Conservation (phyloP, 768 basidiomycete genomes). For the Neoboletus brunneissimus region DNA sequence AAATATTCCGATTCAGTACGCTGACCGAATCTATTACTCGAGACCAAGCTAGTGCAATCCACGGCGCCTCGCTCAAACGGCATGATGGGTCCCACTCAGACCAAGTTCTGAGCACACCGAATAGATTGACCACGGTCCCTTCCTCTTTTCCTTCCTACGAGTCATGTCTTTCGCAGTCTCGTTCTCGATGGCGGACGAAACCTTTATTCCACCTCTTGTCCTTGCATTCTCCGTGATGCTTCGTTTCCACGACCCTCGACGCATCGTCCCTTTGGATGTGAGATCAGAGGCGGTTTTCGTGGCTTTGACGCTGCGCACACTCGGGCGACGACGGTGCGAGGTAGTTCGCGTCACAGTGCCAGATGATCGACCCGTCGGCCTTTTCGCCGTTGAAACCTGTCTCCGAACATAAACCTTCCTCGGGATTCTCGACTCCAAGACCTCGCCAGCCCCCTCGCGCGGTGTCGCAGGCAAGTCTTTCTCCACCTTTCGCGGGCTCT, state of each 20-base stretch:
- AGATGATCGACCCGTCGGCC: not conserved
- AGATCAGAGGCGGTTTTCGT: not conserved
- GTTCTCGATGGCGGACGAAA: slow-evolving; percentile 16
- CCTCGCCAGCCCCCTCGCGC: not conserved
- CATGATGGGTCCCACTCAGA: slow-evolving; percentile 10
- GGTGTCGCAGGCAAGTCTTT: slow-evolving; percentile 18
- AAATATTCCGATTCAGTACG: too few species aligned
- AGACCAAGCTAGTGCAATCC: not conserved
- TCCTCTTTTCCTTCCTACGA: slow-evolving; percentile 24
- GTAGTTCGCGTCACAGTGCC: slow-evolving; percentile 2
- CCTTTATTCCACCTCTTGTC: slow-evolving; percentile 10
- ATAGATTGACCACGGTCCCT: slow-evolving; percentile 29
- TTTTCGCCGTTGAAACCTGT: too few species aligned
- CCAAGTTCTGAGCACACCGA: slow-evolving; percentile 29
- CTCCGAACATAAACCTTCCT: too few species aligned
- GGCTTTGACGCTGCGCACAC: slow-evolving; percentile 15
- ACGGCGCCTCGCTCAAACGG: not conserved
- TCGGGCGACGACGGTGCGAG: slow-evolving; percentile 17
- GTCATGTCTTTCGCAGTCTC: not conserved
- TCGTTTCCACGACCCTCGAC: slow-evolving; percentile 29
- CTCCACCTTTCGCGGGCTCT: slow-evolving; percentile 6
- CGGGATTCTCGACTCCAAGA: too few species aligned
- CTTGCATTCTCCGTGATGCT: slow-evolving; percentile 18
- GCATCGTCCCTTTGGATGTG: slow-evolving; percentile 20
- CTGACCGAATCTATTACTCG: not conserved